A percentile compares a stretch with the other conserved stretches of the same genome.
Conservation (phyloP, 2,329 filamentous ascomycete genomes). For the Pseudogymnoascus sp. region DNA sequence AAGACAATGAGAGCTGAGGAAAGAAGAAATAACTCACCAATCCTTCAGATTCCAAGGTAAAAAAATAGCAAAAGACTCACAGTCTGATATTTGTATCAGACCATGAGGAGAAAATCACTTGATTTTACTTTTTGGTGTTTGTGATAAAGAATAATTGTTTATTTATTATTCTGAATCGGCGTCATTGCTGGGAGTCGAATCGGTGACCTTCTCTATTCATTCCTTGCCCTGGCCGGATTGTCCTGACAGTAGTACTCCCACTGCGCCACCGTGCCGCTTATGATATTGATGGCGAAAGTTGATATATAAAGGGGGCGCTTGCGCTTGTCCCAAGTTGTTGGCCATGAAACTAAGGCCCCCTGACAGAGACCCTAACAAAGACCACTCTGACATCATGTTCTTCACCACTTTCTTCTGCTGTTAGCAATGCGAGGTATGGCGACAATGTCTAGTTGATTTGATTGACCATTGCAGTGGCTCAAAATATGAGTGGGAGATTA, state of each 20-base stretch:
- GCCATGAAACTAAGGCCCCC: not conserved
- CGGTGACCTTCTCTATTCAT: not conserved
- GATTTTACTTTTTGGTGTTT: not conserved
- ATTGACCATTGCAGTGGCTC: not conserved
- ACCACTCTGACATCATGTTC: not conserved
- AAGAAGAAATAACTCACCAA: not conserved
- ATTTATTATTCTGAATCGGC: not conserved
- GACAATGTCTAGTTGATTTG: not conserved
- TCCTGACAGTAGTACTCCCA: not conserved
- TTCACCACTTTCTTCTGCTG: not conserved
- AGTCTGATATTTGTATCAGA: conserved; percentile 4
- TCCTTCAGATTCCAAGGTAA: not conserved
- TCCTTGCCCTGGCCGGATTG: not conserved
- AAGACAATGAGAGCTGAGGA: too few species aligned
- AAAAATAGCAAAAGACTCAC: conserved; percentile 2
- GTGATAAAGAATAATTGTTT: not conserved
- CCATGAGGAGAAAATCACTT: not conserved
- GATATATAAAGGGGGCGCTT: not conserved
- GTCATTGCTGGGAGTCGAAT: not conserved
- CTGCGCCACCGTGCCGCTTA: not conserved
- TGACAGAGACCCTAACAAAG: not conserved
- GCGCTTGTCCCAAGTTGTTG: not conserved
- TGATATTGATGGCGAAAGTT: not conserved
- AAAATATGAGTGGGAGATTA: not conserved
- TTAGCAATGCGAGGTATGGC: not conserved